A percentile compares a stretch with the other conserved stretches of the same genome.
phyloP scores from a whole-genome alignment of 1,284 basidiomycete species.

The Gastroboletus turbinatus region DNA sequence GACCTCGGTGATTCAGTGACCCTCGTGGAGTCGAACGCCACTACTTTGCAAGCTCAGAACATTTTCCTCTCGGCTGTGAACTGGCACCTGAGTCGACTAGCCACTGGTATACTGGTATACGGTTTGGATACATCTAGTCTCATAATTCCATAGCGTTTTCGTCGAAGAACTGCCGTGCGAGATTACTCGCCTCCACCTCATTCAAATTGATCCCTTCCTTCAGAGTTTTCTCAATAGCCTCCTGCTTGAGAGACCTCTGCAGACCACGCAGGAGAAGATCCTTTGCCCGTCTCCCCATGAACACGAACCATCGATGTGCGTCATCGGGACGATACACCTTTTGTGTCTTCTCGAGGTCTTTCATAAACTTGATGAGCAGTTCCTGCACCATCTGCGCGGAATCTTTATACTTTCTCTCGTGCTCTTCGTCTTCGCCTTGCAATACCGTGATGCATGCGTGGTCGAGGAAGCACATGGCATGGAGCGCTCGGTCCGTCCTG shows the following conservation, averaged over 20 bases:
- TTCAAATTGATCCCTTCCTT: slow-evolving; percentile 10
- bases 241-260: slow-evolving; percentile 9
- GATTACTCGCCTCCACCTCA: slow-evolving; percentile 7
- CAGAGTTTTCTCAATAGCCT: slow-evolving; percentile 14
- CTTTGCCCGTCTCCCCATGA: slow-evolving; percentile 16
- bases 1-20: neutral
- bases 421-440: slow-evolving; percentile 16
- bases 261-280: slow-evolving; percentile 13
- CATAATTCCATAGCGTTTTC: slow-evolving; percentile 12
- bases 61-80: neutral
- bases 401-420: slow-evolving; percentile 13
- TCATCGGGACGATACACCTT: slow-evolving; percentile 14
- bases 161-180: slow-evolving; percentile 15
- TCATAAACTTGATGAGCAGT: slow-evolving; percentile 17
- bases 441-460: slow-evolving; percentile 33
- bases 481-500: slow-evolving; percentile 9
- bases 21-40: neutral
- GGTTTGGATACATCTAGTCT: neutral
- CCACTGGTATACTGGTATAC: neutral
- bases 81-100: neutral
- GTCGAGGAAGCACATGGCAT: slow-evolving; percentile 4
- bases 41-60: neutral
- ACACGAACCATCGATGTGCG: slow-evolving; percentile 14
- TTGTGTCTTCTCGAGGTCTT: neutral
- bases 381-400: slow-evolving; percentile 10